A percentile compares a stretch with the other conserved stretches of the same genome.
Conservation (phyloP, 176 grass and related monocot genomes). For the Secale cereale region DNA sequence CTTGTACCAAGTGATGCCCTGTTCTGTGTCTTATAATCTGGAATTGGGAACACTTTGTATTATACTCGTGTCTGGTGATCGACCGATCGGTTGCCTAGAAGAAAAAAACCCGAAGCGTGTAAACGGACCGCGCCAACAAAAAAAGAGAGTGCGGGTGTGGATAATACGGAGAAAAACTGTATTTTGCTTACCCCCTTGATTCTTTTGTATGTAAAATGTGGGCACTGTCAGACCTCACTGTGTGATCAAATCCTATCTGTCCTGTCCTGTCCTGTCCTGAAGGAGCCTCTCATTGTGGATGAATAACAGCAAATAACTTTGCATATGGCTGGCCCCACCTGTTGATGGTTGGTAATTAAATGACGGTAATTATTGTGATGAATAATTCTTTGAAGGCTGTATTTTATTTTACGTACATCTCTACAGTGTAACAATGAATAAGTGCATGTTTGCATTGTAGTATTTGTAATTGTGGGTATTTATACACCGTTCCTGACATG, state of each 20-base stretch:
- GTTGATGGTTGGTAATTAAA: neutral
- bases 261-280: neutral
- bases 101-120: neutral
- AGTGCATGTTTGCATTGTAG: neutral
- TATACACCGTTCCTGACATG: neutral
- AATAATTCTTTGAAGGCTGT: neutral
- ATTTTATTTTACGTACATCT: neutral
- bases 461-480: neutral
- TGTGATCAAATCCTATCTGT: slow-evolving; percentile 27
- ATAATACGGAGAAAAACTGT: slow-evolving; percentile 16
- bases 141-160: slow-evolving; percentile 11
- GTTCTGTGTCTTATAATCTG: slow-evolving; percentile 35
- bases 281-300: neutral
- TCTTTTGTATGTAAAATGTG: slow-evolving; percentile 65
- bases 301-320: slow-evolving; percentile 24
- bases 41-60: slow-evolving; percentile 32
- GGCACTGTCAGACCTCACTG: slow-evolving; percentile 7
- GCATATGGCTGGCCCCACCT: neutral
- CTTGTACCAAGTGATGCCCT: slow-evolving; percentile 1
- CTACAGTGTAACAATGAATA: neutral
- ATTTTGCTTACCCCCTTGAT: slow-evolving; percentile 30
- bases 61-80: slow-evolving; percentile 30
- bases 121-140: neutral
- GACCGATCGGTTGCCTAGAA: neutral
- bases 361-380: slow-evolving; percentile 12